Evolutionary conservation across 805 yeast genomes (phyloP).

Genomic region (Ogataea kodamae): DNA sequence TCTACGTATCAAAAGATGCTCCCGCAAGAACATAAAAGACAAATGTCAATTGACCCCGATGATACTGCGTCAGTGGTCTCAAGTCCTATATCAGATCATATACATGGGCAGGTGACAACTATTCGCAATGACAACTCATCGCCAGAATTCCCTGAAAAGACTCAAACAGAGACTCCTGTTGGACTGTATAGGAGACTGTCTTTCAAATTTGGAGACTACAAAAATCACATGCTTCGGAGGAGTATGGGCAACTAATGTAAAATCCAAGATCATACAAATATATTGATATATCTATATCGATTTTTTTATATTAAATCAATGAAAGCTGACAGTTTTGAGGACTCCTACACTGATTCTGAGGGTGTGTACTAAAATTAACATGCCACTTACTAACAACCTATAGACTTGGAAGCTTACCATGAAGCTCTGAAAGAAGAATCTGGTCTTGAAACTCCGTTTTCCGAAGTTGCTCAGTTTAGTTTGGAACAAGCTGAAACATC

Average conservation of each 20-base stretch:
- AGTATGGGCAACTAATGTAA: slow-evolving; percentile 18
- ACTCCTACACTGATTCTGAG: slow-evolving; percentile 24
- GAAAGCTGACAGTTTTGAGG: slow-evolving; percentile 23
- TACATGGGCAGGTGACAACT: slow-evolving; percentile 5
- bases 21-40: slow-evolving; percentile 23
- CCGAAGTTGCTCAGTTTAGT: no score
- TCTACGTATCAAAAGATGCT: slow-evolving; percentile 22
- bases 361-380: no score
- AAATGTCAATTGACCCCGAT: slow-evolving; percentile 12
- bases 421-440: slow-evolving; percentile 38
- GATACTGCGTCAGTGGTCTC: slow-evolving; percentile 13
- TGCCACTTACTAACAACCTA: no score
- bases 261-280: no score
- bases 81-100: slow-evolving; percentile 8
- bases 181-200: slow-evolving; percentile 10
- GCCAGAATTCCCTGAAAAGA: not conserved
- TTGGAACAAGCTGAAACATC: no score
- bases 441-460: no score
- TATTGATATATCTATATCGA: not conserved
- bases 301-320: slow-evolving; percentile 1
- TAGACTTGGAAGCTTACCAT: slow-evolving; percentile 35
- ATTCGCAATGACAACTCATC: slow-evolving; percentile 1
- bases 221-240: slow-evolving; percentile 22
- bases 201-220: slow-evolving; percentile 28
- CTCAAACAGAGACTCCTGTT: not conserved